phyloP scores from a whole-genome alignment of 2,329 filamentous ascomycete genomes.

The Arthrinium phaeospermum region DNA sequence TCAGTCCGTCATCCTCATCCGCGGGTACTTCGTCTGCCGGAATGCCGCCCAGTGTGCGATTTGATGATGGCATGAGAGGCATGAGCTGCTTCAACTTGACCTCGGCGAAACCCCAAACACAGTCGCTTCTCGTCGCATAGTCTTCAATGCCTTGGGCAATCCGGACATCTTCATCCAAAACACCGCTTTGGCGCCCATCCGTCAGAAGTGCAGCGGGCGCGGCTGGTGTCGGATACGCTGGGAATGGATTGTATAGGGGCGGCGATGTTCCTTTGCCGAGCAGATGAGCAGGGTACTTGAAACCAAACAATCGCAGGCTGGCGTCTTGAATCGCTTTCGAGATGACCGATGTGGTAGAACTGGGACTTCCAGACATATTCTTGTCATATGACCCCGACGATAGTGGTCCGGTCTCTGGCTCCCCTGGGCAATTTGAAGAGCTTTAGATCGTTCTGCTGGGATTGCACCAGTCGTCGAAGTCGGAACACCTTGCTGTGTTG shows the following conservation, averaged over 20 bases:
- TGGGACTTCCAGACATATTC: slow-evolving; percentile 68
- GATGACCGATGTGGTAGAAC: slow-evolving; percentile 85
- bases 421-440: slow-evolving; percentile 75
- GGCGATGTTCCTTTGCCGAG: slow-evolving; percentile 71
- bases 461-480: slow-evolving; percentile 73
- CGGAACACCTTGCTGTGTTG: slow-evolving; percentile 77
- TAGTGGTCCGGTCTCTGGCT: slow-evolving; percentile 71
- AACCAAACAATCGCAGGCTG: slow-evolving; percentile 75
- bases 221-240: slow-evolving; percentile 77
- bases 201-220: slow-evolving; percentile 67
- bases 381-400: slow-evolving; percentile 81
- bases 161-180: slow-evolving; percentile 78
- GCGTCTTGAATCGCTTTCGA: slow-evolving; percentile 95
- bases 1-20: slow-evolving; percentile 76
- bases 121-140: slow-evolving; percentile 89
- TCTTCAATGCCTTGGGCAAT: slow-evolving; percentile 87
- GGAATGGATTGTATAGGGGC: slow-evolving; percentile 81
- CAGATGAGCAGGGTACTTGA: slow-evolving; percentile 70
- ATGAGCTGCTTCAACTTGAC: slow-evolving; percentile 99
- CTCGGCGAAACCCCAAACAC: slow-evolving; percentile 96
- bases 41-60: slow-evolving; percentile 72
- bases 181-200: slow-evolving; percentile 64
- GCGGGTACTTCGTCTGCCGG: slow-evolving; percentile 56
- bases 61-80: slow-evolving; percentile 79
- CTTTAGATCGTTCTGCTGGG: slow-evolving; percentile 69